Evolutionary conservation across 164 flowering plant species (phyloP), one percentile per base, ranked within the genome.

Genomic region (Dillenia turbinata): DNA sequence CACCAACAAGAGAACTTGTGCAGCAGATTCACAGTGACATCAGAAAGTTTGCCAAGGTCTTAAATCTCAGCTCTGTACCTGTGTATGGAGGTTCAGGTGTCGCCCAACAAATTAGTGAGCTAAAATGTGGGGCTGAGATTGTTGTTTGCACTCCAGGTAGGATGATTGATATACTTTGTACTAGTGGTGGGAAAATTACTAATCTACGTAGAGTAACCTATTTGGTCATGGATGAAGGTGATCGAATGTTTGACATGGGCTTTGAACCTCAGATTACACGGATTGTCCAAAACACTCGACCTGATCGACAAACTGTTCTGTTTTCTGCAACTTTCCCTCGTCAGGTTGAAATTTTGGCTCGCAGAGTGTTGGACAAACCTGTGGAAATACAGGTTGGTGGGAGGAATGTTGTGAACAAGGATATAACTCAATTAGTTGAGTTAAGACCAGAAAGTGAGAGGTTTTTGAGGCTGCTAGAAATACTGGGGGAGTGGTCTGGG

Each of bases 161-260:
- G 77, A 94, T 94, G 98, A 94, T 94, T 62, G 98, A 94, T 61
- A 90, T 94, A 48, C 87, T 94, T 10, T 90, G 96, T 67, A 90
- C 97, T 0, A 90, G 98, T 67, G 78, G 85, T 56, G 98, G 98
- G 12, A 90, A 91, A 71, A 91, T 94, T 15, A 83, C 95, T 24
- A 94, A 94, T 72, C 81, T 94, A 17, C 83, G 97, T 13, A 78
- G 95, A 66, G 96, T 91, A 48, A 89, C 98, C 9, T 94, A 81
- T 67, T 72, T 94, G 63, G 98, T 94, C 57, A 80, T 92, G 96
- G 98, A 92, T 78, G 98, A 92, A 81, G 98, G 97, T 59, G 98
- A 92, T 75, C 75, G 97, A 7, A 94, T 94, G 98, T 94, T 94
- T 79, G 98, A 94, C 74, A 87, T 94, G 98, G 98, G 98, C 45